A percentile compares a stretch with the other conserved stretches of the same genome.
These are phyloP conservation scores for Diplodia mutila DNA, from an alignment of 2,329 filamentous ascomycete genomes.

Conservation along the genomic window DNA sequence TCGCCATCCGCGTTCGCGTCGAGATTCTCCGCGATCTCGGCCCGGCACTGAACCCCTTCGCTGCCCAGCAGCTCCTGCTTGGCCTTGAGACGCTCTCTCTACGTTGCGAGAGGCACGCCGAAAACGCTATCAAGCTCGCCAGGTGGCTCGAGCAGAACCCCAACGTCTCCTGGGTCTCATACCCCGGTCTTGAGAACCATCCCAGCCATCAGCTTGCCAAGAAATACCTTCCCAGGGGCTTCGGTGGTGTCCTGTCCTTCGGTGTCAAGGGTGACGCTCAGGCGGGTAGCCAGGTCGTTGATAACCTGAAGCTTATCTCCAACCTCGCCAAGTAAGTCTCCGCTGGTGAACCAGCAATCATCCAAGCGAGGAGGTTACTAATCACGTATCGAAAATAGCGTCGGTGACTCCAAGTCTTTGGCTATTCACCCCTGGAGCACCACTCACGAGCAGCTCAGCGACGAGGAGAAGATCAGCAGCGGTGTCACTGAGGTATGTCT, in stretches of 20 bases:
- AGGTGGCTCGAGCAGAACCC: conserved; percentile 81
- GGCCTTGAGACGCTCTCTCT: conserved; percentile 89
- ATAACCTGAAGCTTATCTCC: conserved; percentile 91
- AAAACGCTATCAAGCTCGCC: conserved; percentile 80
- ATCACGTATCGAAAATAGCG: conserved; percentile 47
- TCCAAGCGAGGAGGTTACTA: neutral
- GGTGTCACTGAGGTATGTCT: conserved; percentile 73
- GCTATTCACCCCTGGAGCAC: conserved; percentile 96
- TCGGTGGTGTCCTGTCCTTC: conserved; percentile 89
- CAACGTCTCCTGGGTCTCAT: conserved; percentile 90
- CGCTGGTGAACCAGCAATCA: neutral
- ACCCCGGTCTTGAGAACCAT: conserved; percentile 85
- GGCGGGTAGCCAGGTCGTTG: conserved; percentile 87
- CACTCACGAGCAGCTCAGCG: conserved; percentile 87
- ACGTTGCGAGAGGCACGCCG: conserved; percentile 81
- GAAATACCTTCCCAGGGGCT: conserved; percentile 83
- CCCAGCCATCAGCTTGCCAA: conserved; percentile 78
- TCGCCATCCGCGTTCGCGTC: conserved; percentile 82
- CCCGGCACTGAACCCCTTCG: conserved; percentile 82
- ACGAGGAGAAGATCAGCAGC: conserved; percentile 77
- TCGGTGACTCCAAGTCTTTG: conserved; percentile 92
- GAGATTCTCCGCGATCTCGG: conserved; percentile 90
- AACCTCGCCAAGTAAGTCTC: conserved; percentile 78
- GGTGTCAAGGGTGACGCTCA: conserved; percentile 85
- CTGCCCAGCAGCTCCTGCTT: conserved; percentile 86